Evolutionary conservation across 495 filamentous ascomycete species (phyloP), one percentile per base, ranked within the genome.

Genomic region (Copromyces sp.): DNA sequence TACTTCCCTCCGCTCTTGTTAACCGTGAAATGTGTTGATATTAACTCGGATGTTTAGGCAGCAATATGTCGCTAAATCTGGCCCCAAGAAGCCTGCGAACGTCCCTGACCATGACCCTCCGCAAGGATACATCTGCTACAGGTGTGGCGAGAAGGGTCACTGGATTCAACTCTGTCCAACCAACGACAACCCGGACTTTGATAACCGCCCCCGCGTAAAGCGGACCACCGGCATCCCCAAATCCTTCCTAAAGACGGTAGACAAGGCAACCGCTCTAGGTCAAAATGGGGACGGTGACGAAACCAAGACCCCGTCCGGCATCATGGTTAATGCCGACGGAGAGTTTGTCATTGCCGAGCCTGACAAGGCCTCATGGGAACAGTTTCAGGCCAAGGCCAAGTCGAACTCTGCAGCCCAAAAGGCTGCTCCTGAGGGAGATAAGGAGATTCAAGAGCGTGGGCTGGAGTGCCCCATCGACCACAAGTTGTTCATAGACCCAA

Each of bases 121-220:
- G 6, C 90, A 91, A 35, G 94, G 94, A 40, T 99, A 99, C 80
- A 88, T 97, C 72, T 99, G 95, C 82, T 97, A 98, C 77, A 92
- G 95, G n/a, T 99, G 95, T 82, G 91, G 94, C 72, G 92, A 98
- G 81, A 99, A 98, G 84, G 95, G 96, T 32, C 95, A 99, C 80
- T 98, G 95, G 94, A 99, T 99, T 71, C 93, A 98, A 82, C 89
- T 90, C 12, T 99, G 95, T 74, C 95, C 95, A 20, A 99, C 95
- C 17, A 99, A 99, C 79, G 92, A 97, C 80, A 95, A 99, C 77
- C 95, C 96, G 3, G 93, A 93, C 59, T 98, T 92, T 77, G 95
- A 98, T 81, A 92, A 93, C 73, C 91, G 92, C 39, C 93, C 94
- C 68, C 89, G 94, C 68, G 91, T 98, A 68, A 97, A 97, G 84